Evolutionary conservation across 176 grass and related monocot species (phyloP), one percentile per base, ranked within the genome.

Genomic region (Aegilops tauschii): DNA sequence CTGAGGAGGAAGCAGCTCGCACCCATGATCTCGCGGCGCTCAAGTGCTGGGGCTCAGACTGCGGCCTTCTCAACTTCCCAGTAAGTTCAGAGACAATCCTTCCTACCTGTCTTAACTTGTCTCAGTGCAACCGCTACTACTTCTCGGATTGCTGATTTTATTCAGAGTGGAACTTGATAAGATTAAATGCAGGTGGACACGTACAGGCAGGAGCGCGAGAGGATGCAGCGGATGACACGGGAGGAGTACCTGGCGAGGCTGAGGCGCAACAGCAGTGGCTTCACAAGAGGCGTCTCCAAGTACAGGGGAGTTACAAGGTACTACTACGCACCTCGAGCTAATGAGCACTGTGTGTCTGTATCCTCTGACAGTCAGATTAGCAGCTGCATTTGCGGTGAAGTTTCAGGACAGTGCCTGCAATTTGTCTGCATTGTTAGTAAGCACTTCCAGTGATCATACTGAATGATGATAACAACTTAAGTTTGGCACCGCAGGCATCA

Each of bases 241-340:
- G 90, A 95, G 67, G 91, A 85, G 37, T 95, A 91, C 70, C 59
- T 98, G 69, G 86, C 84, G 6, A 84, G 82, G 21, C 86, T 98
- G 25, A 87, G 84, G 59, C 91, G 96, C 67, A 89, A 81, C 87
- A 98, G 96, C 81, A 86, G 58, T 66, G 90, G 91, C 45, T 98
- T 98, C 87, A 84, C 96, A 5, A 92, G 96, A 67, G 96, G 96
- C 25, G 47, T 58, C 73, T 98, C 96, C 69, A 90, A 63, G 80
- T 98, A 95, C 88, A 84, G 93, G 67, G 95, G 95, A 42, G 95
- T 98, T 64, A 86, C 95, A n/a, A 93, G 35, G 95, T 97, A 34
- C 32, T 36, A 74, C 17, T 21, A 47, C 29, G 6, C 69, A 54
- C 14, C 12, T 49, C 12, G 45, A 49, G 45, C 45, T 49, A 50